Conservation (phyloP, 2,329 filamentous ascomycete species). For the Tolypocladium ovalisporum region DNA sequence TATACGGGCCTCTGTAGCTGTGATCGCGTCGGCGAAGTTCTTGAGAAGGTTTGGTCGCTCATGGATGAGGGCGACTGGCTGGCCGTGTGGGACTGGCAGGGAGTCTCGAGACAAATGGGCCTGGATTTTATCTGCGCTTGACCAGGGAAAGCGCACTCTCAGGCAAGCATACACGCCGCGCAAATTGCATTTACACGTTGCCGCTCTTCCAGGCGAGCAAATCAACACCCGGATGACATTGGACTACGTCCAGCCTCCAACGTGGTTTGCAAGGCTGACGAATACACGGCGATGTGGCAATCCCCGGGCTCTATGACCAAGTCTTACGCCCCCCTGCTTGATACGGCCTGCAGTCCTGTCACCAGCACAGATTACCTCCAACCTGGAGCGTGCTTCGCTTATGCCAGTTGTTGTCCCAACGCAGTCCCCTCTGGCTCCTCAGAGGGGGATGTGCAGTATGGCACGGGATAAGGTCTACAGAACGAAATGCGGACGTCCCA, state of each 20-base stretch:
- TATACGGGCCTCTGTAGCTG: slow-evolving; percentile 52
- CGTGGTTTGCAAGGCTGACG: not conserved
- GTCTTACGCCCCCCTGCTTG: not conserved
- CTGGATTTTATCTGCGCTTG: slow-evolving; percentile 45
- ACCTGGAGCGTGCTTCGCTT: not conserved
- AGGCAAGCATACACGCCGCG: not conserved
- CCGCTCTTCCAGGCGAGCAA: not conserved
- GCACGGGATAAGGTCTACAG: not conserved
- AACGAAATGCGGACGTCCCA: not conserved
- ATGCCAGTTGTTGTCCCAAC: not conserved
- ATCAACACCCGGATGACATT: not conserved
- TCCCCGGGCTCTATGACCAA: not conserved
- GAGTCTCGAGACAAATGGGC: slow-evolving; percentile 38
- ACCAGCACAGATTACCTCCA: not conserved
- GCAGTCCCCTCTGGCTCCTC: not conserved
- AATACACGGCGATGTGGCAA: not conserved
- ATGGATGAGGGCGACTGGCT: slow-evolving; percentile 49
- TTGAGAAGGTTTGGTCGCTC: slow-evolving; percentile 48
- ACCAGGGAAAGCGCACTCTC: slow-evolving; percentile 1
- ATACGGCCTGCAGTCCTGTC: not conserved
- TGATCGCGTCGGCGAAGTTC: slow-evolving; percentile 39
- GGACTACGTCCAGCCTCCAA: not conserved
- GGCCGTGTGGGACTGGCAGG: slow-evolving; percentile 55
- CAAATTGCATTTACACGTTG: not conserved
- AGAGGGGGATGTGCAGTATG: not conserved